Percentiles rank a stretch among this genome's conserved stretches.
These are phyloP conservation scores for Pinus albicaulis DNA, from an alignment of 75 land plant genomes.

Conservation along the genomic window DNA sequence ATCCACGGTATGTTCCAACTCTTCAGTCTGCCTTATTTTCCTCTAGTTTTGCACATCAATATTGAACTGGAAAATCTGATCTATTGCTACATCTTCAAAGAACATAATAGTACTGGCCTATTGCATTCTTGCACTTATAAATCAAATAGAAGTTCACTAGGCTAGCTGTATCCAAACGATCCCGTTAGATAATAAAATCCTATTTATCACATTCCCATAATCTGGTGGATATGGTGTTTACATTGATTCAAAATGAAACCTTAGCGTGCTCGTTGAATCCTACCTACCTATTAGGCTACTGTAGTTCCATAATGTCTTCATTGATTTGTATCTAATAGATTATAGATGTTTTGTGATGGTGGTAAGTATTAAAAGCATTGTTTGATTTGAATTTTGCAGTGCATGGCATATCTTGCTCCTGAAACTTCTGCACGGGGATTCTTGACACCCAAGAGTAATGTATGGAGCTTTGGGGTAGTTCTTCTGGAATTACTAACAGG, in stretches of 20 bases:
- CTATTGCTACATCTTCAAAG: neutral
- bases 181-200: neutral
- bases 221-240: neutral
- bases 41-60: neutral
- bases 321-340: neutral
- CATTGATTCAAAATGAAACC: too few relatives aligned
- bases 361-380: neutral
- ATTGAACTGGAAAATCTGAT: neutral
- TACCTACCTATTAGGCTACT: neutral
- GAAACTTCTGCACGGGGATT: conserved; percentile 64
- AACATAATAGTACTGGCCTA: neutral
- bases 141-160: neutral
- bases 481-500: conserved; percentile 95
- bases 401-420: conserved; percentile 49
- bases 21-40: neutral
- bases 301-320: neutral
- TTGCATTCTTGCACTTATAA: neutral
- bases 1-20: conserved; percentile 32
- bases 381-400: conserved; percentile 47
- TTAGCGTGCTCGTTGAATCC: neutral
- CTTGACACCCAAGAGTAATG: conserved; percentile 82
- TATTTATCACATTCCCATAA: neutral
- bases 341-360: neutral
- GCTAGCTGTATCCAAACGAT: neutral
- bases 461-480: conserved; percentile 94